Base-by-base conservation (phyloP, 2,329 filamentous ascomycete species). In the Botrytis pseudocinerea region DNA sequence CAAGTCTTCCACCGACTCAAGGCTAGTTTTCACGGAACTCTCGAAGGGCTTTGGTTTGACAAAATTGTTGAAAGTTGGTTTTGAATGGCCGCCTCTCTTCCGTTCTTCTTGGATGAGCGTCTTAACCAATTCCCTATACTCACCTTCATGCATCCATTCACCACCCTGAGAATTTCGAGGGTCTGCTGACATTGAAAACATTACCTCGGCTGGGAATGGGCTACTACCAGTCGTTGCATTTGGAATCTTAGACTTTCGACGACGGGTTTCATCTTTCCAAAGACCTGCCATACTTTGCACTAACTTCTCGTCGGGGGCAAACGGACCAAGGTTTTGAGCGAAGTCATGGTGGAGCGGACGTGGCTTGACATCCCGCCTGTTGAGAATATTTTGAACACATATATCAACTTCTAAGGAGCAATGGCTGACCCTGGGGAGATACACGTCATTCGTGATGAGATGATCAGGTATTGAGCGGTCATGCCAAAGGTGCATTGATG, bases 221-320 rank as follows among this genome's bases (percentile, higher is more conserved):
- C 88, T 95, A 78, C 89, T 93, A 8, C 86, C 89, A 46, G 89
- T 86, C 76, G 89, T 85, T 9, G 83, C 83, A 64, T 91, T 85
- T 2, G 89, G 88, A 87, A 95, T 91, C 63, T 88, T 88, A 65
- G 88, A 86, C 81, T 93, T 95, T 46, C 95, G 89, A 62, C 95
- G 89, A 73, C 90, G 90, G 0, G 92, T 93, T 82, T 98, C 96
- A 78, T 97, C 94, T 80, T 90, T 91, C 96, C 96, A 99, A 4
- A 99, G 83, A 0, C 93, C 92, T 72, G 94, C 94, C 93, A 99
- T 95, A 76, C 96, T 99, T 79, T 93, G 91, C 8, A 99, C 95
- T 18, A 97, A 86, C 79, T 97, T 97, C 79, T 95, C 85, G 76
- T 93, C 90, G 0, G 86, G 82, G 0, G 89, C 84, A 32, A 91